Base-by-base conservation (phyloP, 495 filamentous ascomycete genomes). In the Astrocystis sublimbata region DNA sequence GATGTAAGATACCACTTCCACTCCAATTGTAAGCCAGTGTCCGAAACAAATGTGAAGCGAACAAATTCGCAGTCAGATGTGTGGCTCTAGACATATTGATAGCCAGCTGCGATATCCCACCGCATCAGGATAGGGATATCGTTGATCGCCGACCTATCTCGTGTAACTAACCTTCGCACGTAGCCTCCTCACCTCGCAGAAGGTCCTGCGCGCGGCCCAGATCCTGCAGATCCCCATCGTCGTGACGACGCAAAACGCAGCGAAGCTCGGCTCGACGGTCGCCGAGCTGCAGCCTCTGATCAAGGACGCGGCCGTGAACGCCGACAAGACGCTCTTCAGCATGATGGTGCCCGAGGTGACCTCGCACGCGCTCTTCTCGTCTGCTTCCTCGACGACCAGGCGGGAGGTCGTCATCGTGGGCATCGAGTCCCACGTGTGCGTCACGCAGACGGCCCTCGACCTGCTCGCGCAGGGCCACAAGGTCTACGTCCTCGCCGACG, bases 401-500 rank as follows among this genome's bases (percentile, higher is more conserved):
- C 43, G 75, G 40, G 73, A 79, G 30, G 74, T 90, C 21, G 86
- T 81, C 10, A 80, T 93, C 54, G 88, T 96, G 6, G 94, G 94
- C 9, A 96, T 98, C 68, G 94, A 98, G 75, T 83, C 84, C 24
- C 94, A 98, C 73, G 93, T 98, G 69, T 98, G 94, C 76, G 87
- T 98, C 3, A 91, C 90, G 62, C 93, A 97, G 79, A 97, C 93
- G 23, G 85, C 90, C 30, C 80, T 98, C 2, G 94, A 97, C 75
- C 71, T 96, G 24, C 72, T 96, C 4, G 75, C 72, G 46, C 81
- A 83, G 1, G 92, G 91, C 0, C 90, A 97, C 73, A 76, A 83
- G 45, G 93, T 98, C 7, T 97, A 96, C 68, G 76, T 98, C 4
- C 75, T 97, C 7, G 91, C 92, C n/a, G 94, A 98, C 76, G 94